Base-by-base conservation (phyloP, 2,329 filamentous ascomycete species). In the Aspergillus felis region DNA sequence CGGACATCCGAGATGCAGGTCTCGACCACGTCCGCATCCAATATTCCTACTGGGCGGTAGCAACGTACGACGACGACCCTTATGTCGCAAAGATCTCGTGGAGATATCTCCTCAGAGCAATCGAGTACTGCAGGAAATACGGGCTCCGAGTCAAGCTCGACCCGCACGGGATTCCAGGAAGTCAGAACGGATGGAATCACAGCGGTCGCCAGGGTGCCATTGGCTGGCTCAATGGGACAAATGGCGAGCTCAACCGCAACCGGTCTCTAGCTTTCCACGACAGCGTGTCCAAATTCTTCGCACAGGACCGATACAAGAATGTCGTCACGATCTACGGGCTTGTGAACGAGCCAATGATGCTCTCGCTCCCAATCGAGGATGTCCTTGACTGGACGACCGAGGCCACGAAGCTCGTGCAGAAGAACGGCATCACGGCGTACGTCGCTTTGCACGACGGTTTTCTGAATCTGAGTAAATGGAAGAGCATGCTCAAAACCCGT, bases 141-240 rank as follows among this genome's bases (percentile, higher is more conserved):
- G 94, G 94, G 0, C 79, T 99, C 4, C 88, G 94, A 1, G 86
- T 99, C 44, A 97, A 97, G 61, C 84, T 99, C 3, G 94, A 99
- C 72, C 78, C 97, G 4, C 94, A 99, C 76, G 92, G 84, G n/a
- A 80, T 94, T 0, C 93, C 93, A 0, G 94, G 94, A 0, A 93
- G 89, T 59, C 94, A 97, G 70, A 99, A 99, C 68, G 94, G 94
- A 1, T 97, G 93, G 93, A 97, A 97, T 67, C 94, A 99, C 74
- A 95, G 90, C 65, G 94, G 94, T 0, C 85, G 87, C 9, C 87
- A 89, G 71, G 93, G 94, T 1, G 60, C 76, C 1, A 93, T 97
- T 61, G 82, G 85, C 27, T 99, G 94, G 94, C 78, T 97, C 42
- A 94, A 94, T 66, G 94, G 94, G n/a, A 88, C 90, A 0, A 81